Percentiles rank a stretch among this genome's conserved stretches.
Conservation (phyloP, 1,284 basidiomycete species). For the Athelia sp. region DNA sequence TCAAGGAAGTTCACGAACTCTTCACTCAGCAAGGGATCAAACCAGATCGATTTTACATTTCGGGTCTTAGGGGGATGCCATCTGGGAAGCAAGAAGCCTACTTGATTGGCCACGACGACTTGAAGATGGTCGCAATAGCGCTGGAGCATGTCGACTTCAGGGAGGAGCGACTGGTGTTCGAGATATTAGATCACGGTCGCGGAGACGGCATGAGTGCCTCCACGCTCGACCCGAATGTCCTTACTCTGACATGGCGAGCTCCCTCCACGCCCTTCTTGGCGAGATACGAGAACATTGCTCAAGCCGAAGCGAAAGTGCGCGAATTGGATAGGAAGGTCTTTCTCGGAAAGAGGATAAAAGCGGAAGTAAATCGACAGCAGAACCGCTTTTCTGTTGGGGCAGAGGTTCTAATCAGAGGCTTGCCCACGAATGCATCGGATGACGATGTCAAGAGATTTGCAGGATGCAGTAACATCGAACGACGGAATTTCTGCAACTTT, state of each 20-base stretch:
- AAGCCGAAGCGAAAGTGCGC: background rate
- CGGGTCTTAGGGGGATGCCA: background rate
- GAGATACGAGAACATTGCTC: background rate
- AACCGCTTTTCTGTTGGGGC: too few relatives aligned
- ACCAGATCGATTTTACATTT: slow-evolving; percentile 6
- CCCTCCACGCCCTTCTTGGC: background rate
- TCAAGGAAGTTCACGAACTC: slow-evolving; percentile 11
- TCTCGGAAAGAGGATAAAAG: background rate
- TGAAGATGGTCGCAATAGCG: background rate
- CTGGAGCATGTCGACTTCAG: background rate
- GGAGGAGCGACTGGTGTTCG: background rate
- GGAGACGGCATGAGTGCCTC: too few relatives aligned
- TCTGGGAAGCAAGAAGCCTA: slow-evolving; percentile 3
- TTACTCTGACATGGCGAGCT: background rate
- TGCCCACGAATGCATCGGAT: background rate
- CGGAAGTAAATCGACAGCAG: too few relatives aligned
- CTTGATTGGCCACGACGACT: background rate
- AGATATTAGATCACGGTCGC: background rate
- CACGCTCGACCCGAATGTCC: background rate
- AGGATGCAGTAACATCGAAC: background rate
- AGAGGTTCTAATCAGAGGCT: background rate
- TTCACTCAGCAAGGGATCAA: slow-evolving; percentile 15
- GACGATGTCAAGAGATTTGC: background rate
- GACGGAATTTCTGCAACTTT: background rate
- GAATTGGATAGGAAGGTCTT: background rate